A percentile compares a stretch with the other conserved stretches of the same genome.
Conservation (phyloP, 805 yeast species). For the Komagataella populi region DNA sequence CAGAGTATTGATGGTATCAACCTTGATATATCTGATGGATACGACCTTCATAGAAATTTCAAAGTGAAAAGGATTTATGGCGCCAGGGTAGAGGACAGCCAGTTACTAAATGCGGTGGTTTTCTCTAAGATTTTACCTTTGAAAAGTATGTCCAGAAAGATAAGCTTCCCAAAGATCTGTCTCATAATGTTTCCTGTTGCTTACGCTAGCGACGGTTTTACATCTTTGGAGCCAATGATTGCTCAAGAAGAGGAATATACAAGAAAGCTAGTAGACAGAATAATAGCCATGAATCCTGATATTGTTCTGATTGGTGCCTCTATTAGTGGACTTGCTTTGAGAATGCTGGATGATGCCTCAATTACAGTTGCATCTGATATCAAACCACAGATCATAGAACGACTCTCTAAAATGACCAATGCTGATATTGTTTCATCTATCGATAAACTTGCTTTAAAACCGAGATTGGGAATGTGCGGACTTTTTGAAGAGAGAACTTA, state of each 20-base stretch:
- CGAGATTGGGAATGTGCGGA: slow-evolving; percentile 66
- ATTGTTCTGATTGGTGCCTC: slow-evolving; percentile 67
- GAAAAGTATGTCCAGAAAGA: slow-evolving; percentile 55
- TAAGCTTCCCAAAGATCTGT: slow-evolving; percentile 62
- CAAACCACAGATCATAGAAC: slow-evolving; percentile 68
- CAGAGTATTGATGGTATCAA: slow-evolving; percentile 44
- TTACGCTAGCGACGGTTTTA: slow-evolving; percentile 35
- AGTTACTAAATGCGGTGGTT: slow-evolving; percentile 61
- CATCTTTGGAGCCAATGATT: slow-evolving; percentile 70
- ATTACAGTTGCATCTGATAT: slow-evolving; percentile 73
- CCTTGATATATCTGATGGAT: slow-evolving; percentile 43
- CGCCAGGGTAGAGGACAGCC: slow-evolving; percentile 46
- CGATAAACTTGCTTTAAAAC: slow-evolving; percentile 63
- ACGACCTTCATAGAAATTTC: slow-evolving; percentile 80
- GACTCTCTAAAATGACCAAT: slow-evolving; percentile 65
- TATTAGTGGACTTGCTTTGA: slow-evolving; percentile 72
- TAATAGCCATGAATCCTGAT: slow-evolving; percentile 65
- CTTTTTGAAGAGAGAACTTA: slow-evolving; percentile 59
- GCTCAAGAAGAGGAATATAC: slow-evolving; percentile 84
- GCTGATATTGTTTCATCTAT: slow-evolving; percentile 81
- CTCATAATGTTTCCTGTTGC: slow-evolving; percentile 84
- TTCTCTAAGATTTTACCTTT: slow-evolving; percentile 77
- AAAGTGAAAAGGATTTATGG: slow-evolving; percentile 81
- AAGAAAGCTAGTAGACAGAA: slow-evolving; percentile 66
- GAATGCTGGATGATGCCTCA: slow-evolving; percentile 56